Percentiles rank a stretch among this genome's conserved stretches.
phyloP scores from a whole-genome alignment of 805 yeast genomes.

The Saturnispora kantuleensis region DNA sequence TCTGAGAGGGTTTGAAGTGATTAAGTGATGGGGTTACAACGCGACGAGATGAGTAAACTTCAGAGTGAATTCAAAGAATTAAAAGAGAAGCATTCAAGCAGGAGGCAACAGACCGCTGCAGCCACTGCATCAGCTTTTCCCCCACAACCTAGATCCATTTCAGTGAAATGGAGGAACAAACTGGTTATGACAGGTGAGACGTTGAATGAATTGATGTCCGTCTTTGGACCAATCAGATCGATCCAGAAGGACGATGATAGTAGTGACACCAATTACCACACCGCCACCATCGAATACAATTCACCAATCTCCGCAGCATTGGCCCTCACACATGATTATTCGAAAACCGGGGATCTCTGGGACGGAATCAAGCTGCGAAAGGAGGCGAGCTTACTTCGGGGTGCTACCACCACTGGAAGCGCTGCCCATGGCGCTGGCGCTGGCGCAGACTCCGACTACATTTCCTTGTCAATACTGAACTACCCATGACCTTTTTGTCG shows the following conservation, averaged over 20 bases:
- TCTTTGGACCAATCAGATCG: conserved; percentile 32
- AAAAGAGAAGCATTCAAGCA: not conserved
- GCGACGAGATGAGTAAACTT: not conserved
- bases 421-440: too few relatives aligned
- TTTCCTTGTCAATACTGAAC: not conserved
- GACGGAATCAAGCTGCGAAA: conserved; percentile 34
- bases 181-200: conserved; percentile 28
- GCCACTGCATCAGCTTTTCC: not conserved
- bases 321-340: conserved; percentile 36
- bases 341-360: conserved; percentile 34
- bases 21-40: too few relatives aligned
- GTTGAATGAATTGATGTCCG: conserved; percentile 32
- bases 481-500: not conserved
- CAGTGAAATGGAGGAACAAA: conserved; percentile 37
- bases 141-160: not conserved
- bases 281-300: conserved; percentile 30
- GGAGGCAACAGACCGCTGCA: not conserved
- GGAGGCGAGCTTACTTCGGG: conserved; percentile 37
- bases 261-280: conserved; percentile 25
- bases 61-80: not conserved
- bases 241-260: conserved; percentile 12
- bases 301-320: conserved; percentile 21
- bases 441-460: not conserved
- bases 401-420: conserved; percentile 8
- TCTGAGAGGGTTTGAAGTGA: too few relatives aligned